Evolutionary conservation across 768 basidiomycete genomes (phyloP), one percentile per base, ranked within the genome.

Genomic region (Trametes cinnabarina): DNA sequence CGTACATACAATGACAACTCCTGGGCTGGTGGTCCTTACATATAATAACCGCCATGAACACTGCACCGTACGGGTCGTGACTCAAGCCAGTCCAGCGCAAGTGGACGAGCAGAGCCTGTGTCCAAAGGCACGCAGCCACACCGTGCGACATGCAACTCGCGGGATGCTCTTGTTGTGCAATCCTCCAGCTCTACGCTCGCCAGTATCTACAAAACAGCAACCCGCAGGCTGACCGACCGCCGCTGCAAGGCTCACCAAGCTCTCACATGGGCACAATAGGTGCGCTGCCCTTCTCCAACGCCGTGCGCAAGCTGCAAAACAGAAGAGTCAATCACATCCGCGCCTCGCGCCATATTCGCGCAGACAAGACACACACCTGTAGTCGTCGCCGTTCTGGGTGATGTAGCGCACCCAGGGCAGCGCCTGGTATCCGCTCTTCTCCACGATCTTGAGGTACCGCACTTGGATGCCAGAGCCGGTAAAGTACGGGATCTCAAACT

Each of bases 401-500:
- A 95, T 92, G 70, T 94, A 97, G 57, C 94, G 79, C 58, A 98
- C 95, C 95, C 95, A 97, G 1, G 94, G 95, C 42, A 96, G 73
- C 4, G 94, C 92, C 72, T 96, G 93, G 72, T 99, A 98, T 19
- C 94, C 97, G 60, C 91, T 93, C 81, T 98, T 98, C 75, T 99
- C 97, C 0, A 98, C 94, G 51, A 99, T 94, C 74, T 98, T 98
- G 62, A 99, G 82, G 73, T 98, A 98, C 50, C 97, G 85, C 14
- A 99, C 97, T 73, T 98, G 96, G 57, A 98, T 94, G 4, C 95
- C 95, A 0, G 94, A 95, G 4, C 97, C 94, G 0, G 96, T 98
- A 71, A 98, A 98, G 75, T 98, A 98, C 0, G 97, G 96, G 40
- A 99, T 98, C 76, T 98, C 96, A 62, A 94, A 99, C 73, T 93